Evolutionary conservation across 305 asterid species (phyloP).

Genomic region (Fraxinus sp.): DNA sequence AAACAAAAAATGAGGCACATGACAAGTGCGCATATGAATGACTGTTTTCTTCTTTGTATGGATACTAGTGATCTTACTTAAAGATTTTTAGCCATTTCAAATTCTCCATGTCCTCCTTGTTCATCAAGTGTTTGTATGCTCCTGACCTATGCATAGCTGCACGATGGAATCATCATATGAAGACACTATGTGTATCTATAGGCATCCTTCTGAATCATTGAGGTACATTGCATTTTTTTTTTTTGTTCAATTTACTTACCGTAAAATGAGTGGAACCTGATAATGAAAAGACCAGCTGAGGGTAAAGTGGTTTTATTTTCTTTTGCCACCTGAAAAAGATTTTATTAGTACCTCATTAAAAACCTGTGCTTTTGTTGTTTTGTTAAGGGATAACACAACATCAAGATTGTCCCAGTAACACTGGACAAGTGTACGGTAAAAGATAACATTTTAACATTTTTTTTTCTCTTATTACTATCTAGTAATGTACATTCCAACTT

Average conservation of each 20-base stretch:
- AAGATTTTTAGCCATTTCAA: conserved; percentile 56
- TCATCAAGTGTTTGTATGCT: conserved; percentile 54
- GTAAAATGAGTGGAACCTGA: conserved; percentile 57
- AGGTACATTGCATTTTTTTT: neutral
- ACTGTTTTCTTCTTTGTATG: neutral
- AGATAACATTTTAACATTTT: neutral
- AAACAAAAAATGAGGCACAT: neutral
- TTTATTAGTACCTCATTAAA: neutral
- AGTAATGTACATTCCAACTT: neutral
- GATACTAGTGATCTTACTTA: conserved; percentile 28
- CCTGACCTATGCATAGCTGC: conserved; percentile 50
- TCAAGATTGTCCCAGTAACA: neutral
- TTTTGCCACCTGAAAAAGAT: conserved; percentile 52
- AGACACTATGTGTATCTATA: neutral
- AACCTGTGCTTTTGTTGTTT: neutral
- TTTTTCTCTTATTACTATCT: too few relatives aligned
- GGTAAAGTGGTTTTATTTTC: conserved; percentile 49
- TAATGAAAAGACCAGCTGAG: conserved; percentile 55
- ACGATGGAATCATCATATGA: neutral
- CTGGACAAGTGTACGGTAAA: neutral
- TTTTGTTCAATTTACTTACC: conserved; percentile 21
- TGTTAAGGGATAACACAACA: neutral
- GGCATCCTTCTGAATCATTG: neutral
- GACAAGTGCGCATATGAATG: neutral
- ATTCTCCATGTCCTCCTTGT: conserved; percentile 50